phyloP scores from a whole-genome alignment of 1,284 basidiomycete genomes.

The Tremellales sp. region DNA sequence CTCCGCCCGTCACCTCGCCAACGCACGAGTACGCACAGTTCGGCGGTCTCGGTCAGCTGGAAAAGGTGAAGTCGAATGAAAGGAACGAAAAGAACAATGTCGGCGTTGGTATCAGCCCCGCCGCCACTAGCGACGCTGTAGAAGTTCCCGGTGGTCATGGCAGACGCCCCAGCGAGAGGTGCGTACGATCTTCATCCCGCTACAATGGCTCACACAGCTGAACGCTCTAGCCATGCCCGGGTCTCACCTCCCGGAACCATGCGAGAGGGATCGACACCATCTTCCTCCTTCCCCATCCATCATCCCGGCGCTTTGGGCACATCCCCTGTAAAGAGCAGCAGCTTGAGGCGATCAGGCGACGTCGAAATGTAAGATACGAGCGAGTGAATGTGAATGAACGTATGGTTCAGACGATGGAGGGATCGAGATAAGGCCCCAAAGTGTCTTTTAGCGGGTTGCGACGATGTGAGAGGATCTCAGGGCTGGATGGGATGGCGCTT shows the following conservation, averaged over 20 bases:
- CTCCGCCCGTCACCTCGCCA: conserved; percentile 22
- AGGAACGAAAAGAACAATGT: conserved; percentile 14
- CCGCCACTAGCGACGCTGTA: conserved; percentile 32
- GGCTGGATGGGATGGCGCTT: no score
- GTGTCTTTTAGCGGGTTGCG: no score
- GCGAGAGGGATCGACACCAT: conserved; percentile 24
- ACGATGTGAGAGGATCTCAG: no score
- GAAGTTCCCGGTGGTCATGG: conserved; percentile 29
- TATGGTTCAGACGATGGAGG: no score
- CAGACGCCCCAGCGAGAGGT: conserved; percentile 41
- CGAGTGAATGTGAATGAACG: no score
- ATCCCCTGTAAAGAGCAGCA: conserved; percentile 46
- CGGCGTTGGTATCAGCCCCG: conserved; percentile 42
- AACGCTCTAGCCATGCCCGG: conserved; percentile 17
- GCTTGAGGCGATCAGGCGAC: conserved; percentile 11
- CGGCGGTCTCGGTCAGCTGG: neutral
- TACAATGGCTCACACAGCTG: neutral
- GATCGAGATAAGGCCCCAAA: no score
- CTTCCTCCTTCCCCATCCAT: conserved; percentile 40
- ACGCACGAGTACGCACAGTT: conserved; percentile 1
- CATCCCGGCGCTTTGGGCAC: conserved; percentile 32
- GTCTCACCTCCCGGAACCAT: conserved; percentile 39
- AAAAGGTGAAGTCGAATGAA: neutral
- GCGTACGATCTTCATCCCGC: neutral
- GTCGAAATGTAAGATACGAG: neutral